A percentile compares a stretch with the other conserved stretches of the same genome.
Conservation (phyloP, 805 yeast genomes). For the Candida hungchunana region DNA sequence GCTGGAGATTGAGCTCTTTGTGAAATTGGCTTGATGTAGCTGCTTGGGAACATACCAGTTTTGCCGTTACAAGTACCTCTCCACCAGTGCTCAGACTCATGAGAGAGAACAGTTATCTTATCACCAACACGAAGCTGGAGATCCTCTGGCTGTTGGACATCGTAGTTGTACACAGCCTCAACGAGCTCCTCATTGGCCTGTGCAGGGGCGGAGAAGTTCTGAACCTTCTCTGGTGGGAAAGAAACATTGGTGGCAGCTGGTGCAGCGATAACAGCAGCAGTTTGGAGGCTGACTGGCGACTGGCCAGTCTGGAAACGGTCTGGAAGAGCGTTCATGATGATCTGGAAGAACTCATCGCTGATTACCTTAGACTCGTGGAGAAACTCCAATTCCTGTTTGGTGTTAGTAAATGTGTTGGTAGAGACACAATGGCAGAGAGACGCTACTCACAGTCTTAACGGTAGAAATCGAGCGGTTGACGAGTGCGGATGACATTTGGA, state of each 20-base stretch:
- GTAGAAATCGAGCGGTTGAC: slow-evolving; percentile 78
- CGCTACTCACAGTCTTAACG: slow-evolving; percentile 43
- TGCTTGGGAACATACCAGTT: slow-evolving; percentile 86
- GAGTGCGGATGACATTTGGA: slow-evolving; percentile 44
- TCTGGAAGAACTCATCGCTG: slow-evolving; percentile 47
- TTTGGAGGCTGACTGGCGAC: slow-evolving; percentile 39
- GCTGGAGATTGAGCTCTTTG: slow-evolving; percentile 10
- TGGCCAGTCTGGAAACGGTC: slow-evolving; percentile 47
- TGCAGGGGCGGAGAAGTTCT: slow-evolving; percentile 12
- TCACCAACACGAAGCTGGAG: slow-evolving; percentile 62
- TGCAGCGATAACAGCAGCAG: slow-evolving; percentile 30
- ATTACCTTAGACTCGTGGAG: slow-evolving; percentile 71
- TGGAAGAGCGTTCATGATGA: slow-evolving; percentile 52
- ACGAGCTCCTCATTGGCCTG: slow-evolving; percentile 36
- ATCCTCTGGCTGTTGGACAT: slow-evolving; percentile 74
- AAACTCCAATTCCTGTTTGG: slow-evolving; percentile 63
- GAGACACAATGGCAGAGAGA: not conserved
- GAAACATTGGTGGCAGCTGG: slow-evolving; percentile 14
- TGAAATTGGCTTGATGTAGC: slow-evolving; percentile 54
- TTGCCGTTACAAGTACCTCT: slow-evolving; percentile 59
- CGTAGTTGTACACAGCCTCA: slow-evolving; percentile 72
- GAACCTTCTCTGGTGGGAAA: slow-evolving; percentile 9
- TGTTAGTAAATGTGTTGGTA: not conserved
- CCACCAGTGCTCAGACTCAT: slow-evolving; percentile 87
- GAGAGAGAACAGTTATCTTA: slow-evolving; percentile 64